Conservation (phyloP, 306 rosid genomes). For the Dalbergia oliveri region DNA sequence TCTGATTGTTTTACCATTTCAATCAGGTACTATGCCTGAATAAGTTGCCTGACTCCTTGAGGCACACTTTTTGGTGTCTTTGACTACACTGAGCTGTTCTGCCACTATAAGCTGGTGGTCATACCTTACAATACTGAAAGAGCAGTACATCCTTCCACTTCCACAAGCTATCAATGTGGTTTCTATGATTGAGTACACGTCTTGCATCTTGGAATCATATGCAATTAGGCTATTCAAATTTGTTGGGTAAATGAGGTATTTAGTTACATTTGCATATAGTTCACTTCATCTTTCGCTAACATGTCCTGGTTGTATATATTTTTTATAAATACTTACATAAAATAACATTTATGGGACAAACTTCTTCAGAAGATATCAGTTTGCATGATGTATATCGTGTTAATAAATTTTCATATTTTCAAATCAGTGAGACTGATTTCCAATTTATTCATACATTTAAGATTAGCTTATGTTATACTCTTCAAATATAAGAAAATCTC, state of each 20-base stretch:
- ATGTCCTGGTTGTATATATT: background rate
- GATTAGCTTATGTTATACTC: slow-evolving; percentile 3
- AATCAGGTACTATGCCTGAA: no score
- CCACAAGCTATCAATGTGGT: slow-evolving; percentile 7
- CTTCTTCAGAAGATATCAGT: slow-evolving; percentile 14
- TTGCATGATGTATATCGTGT: slow-evolving; percentile 26
- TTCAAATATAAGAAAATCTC: slow-evolving; percentile 34
- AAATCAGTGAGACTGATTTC: slow-evolving; percentile 18
- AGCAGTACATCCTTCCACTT: background rate
- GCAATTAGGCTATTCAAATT: slow-evolving; percentile 23
- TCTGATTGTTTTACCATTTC: no score
- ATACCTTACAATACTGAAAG: slow-evolving; percentile 1
- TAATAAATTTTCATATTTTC: slow-evolving; percentile 17
- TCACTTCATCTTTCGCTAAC: slow-evolving; percentile 6
- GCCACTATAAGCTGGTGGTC: slow-evolving; percentile 6
- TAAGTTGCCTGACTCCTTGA: background rate
- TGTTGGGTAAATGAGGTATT: background rate
- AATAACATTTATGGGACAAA: slow-evolving; percentile 9
- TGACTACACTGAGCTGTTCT: slow-evolving; percentile 32
- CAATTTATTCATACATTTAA: slow-evolving; percentile 37
- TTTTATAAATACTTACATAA: slow-evolving; percentile 6
- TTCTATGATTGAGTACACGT: background rate
- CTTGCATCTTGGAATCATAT: slow-evolving; percentile 11
- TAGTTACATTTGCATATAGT: slow-evolving; percentile 9
- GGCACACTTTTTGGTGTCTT: slow-evolving; percentile 1